A percentile compares a stretch with the other conserved stretches of the same genome.
These are phyloP conservation scores for Rhodamnia argentea DNA, from an alignment of 345 rosid genomes.

Conservation along the genomic window DNA sequence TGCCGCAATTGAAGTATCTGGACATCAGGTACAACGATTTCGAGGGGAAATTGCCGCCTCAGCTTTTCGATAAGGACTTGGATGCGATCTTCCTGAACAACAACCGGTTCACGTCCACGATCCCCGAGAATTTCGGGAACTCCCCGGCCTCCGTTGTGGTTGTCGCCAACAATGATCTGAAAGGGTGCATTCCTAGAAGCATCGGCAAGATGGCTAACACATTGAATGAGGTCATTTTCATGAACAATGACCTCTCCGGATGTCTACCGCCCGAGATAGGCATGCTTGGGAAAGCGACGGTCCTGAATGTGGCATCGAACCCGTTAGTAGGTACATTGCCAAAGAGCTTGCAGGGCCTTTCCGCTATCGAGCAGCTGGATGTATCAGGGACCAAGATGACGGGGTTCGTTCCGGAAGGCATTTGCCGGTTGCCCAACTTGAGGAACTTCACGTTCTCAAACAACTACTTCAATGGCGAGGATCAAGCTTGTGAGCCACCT, in stretches of 20 bases:
- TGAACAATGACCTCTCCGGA: constrained; percentile 40
- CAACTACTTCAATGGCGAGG: constrained; percentile 52
- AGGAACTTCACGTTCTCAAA: constrained; percentile 30
- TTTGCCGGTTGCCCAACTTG: constrained; percentile 41
- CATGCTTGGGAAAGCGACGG: constrained; percentile 29
- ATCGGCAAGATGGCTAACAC: constrained; percentile 44
- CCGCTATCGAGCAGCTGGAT: background rate
- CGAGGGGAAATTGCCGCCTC: constrained; percentile 46
- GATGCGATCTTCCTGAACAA: constrained; percentile 63
- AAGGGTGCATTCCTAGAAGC: constrained; percentile 51
- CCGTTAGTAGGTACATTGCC: constrained; percentile 39
- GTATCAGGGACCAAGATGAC: constrained; percentile 13
- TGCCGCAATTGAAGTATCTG: constrained; percentile 40
- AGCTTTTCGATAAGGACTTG: constrained; percentile 40
- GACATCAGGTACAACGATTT: constrained; percentile 54
- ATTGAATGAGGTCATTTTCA: constrained; percentile 41
- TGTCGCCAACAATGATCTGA: constrained; percentile 45
- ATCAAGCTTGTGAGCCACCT: constrained; percentile 22
- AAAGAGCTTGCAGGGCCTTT: constrained; percentile 3
- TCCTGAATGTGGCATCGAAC: constrained; percentile 38
- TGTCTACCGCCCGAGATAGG: constrained; percentile 61
- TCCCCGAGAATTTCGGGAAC: constrained; percentile 40
- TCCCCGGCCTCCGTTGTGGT: constrained; percentile 48
- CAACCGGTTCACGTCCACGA: constrained; percentile 36
- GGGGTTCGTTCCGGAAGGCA: constrained; percentile 27